Evolutionary conservation across 176 grass and related monocot genomes (phyloP).

Genomic region (Tillandsia fasciculata): DNA sequence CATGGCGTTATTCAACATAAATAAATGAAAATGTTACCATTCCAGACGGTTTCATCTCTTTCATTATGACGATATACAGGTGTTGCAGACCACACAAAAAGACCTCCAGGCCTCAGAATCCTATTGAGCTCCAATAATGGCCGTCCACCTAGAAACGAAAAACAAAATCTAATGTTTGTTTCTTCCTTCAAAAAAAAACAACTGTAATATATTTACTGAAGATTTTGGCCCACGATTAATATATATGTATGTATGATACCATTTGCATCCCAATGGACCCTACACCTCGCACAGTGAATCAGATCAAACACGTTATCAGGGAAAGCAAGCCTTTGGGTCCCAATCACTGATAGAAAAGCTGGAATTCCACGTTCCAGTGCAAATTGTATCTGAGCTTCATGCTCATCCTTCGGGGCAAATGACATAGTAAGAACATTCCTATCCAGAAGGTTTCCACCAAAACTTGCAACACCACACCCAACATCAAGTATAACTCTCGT

Average conservation of each 20-base stretch:
- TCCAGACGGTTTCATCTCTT: conserved; percentile 70
- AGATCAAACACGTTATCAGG: conserved; percentile 86
- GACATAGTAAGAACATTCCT: conserved; percentile 95
- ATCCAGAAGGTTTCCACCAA: conserved; percentile 82
- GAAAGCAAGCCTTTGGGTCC: conserved; percentile 81
- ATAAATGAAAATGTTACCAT: conserved; percentile 38
- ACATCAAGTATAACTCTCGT: conserved; percentile 84
- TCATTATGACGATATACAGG: conserved; percentile 66
- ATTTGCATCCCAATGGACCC: conserved; percentile 88
- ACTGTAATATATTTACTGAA: no score
- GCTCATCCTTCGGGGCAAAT: conserved; percentile 90
- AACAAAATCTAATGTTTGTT: neutral
- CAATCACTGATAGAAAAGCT: conserved; percentile 77
- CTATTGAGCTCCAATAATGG: conserved; percentile 87
- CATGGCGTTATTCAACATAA: neutral
- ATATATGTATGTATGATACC: conserved; percentile 36
- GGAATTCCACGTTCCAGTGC: conserved; percentile 81
- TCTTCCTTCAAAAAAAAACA: neutral
- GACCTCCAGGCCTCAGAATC: conserved; percentile 87
- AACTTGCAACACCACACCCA: conserved; percentile 88
- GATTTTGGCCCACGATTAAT: conserved; percentile 7
- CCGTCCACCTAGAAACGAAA: conserved; percentile 45
- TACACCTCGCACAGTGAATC: conserved; percentile 80
- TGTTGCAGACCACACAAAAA: conserved; percentile 90
- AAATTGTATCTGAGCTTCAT: conserved; percentile 96